Evolutionary conservation across 768 basidiomycete species (phyloP).

Genomic region (Lepiota subincarnata): DNA sequence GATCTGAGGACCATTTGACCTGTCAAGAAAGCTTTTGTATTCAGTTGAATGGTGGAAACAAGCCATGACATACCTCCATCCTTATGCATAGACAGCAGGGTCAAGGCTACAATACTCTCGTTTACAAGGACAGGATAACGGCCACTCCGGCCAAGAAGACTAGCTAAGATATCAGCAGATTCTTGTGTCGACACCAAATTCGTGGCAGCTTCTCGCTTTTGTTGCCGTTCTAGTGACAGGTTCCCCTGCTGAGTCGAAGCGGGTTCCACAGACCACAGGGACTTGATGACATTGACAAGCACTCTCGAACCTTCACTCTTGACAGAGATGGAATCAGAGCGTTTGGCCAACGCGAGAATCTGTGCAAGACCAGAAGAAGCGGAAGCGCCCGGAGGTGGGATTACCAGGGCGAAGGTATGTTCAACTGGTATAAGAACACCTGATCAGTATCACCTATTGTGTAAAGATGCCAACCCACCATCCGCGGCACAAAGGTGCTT

Average conservation of each 20-base stretch:
- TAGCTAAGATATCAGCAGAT: conserved; percentile 58
- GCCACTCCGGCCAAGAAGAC: conserved; percentile 69
- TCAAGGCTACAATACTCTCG: conserved; percentile 83
- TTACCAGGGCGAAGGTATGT: conserved; percentile 48
- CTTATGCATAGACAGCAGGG: conserved; percentile 63
- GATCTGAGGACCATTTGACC: conserved; percentile 62
- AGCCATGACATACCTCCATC: conserved; percentile 53
- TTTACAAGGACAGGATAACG: conserved; percentile 85
- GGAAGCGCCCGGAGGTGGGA: conserved; percentile 32
- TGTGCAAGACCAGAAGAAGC: conserved; percentile 50
- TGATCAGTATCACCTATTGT: not conserved
- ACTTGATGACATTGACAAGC: conserved; percentile 80
- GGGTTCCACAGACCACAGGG: conserved; percentile 47
- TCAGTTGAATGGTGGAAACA: not conserved
- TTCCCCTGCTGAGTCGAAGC: conserved; percentile 16
- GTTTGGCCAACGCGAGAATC: conserved; percentile 69
- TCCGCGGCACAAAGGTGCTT: conserved; percentile 84
- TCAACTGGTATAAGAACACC: conserved; percentile 27
- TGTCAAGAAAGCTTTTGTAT: conserved; percentile 23
- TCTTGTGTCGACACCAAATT: conserved; percentile 46
- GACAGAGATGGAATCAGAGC: conserved; percentile 77
- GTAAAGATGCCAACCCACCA: conserved; percentile 39
- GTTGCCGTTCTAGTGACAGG: conserved; percentile 34
- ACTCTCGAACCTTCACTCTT: conserved; percentile 90
- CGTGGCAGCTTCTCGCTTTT: conserved; percentile 51